Conservation (phyloP, 2,329 filamentous ascomycete species). For the Diplodia intermedia region DNA sequence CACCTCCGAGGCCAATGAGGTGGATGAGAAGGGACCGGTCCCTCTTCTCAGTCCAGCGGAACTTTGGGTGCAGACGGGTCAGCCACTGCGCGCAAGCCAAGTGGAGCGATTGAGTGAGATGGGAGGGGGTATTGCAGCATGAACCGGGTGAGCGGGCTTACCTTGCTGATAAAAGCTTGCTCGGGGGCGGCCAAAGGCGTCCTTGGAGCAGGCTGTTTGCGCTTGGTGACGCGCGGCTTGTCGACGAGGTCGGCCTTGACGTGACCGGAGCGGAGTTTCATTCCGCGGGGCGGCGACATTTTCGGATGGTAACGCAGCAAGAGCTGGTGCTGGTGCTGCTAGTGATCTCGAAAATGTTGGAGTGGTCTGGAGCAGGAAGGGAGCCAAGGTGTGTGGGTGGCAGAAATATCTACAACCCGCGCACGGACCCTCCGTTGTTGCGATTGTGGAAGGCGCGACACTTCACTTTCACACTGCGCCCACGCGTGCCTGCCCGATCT, state of each 20-base stretch:
- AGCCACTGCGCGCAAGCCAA: neutral
- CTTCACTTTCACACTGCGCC: neutral
- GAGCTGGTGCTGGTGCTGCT: neutral
- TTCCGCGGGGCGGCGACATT: neutral
- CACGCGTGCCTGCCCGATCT: neutral
- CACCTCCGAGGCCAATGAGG: constrained; percentile 4
- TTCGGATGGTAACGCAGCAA: neutral
- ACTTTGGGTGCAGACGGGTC: neutral
- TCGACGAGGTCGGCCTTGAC: neutral
- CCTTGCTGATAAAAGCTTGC: neutral
- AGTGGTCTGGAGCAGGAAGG: neutral
- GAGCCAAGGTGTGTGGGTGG: neutral
- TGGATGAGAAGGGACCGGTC: constrained; percentile 18
- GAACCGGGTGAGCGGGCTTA: neutral
- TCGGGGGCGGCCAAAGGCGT: neutral
- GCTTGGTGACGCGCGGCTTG: constrained; percentile 14
- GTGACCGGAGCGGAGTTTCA: constrained; percentile 1
- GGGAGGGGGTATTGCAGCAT: neutral
- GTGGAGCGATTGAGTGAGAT: neutral
- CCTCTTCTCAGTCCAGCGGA: constrained; percentile 14
- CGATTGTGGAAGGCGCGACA: neutral
- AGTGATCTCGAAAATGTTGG: neutral
- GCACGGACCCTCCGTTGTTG: constrained; percentile 2
- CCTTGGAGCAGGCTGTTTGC: neutral
- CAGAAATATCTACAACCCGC: neutral